Evolutionary conservation across 2,329 filamentous ascomycete genomes (phyloP).

Genomic region (Myriosclerotinia duriaeana): DNA sequence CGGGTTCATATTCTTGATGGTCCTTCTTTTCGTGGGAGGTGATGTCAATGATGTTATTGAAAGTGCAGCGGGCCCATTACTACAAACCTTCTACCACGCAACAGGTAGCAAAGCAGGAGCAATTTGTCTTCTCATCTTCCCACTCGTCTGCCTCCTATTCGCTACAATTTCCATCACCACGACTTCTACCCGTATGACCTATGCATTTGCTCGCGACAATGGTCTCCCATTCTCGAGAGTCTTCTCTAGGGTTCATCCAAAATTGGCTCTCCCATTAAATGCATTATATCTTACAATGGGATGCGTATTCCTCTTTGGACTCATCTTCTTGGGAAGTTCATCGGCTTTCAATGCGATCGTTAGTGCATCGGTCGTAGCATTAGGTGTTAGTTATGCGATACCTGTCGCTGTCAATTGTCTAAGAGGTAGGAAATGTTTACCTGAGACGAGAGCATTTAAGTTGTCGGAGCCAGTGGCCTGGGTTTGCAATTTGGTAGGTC

Average conservation of each 20-base stretch:
- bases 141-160: conserved; percentile 62
- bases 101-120: conserved; percentile 44
- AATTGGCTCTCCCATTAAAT: conserved; percentile 64
- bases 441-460: conserved; percentile 54
- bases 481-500: conserved; percentile 52
- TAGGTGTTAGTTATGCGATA: conserved; percentile 72
- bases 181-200: conserved; percentile 54
- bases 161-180: conserved; percentile 58
- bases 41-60: conserved; percentile 45
- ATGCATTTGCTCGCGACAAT: conserved; percentile 65
- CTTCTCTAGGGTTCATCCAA: conserved; percentile 61
- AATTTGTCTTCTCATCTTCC: conserved; percentile 48
- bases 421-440: conserved; percentile 64
- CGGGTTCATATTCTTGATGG: conserved; percentile 41
- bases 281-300: conserved; percentile 59
- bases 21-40: conserved; percentile 39
- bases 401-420: conserved; percentile 68
- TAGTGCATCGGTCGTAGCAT: conserved; percentile 67
- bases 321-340: conserved; percentile 63
- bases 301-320: conserved; percentile 65
- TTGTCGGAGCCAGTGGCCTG: conserved; percentile 57
- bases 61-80: conserved; percentile 48
- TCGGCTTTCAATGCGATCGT: conserved; percentile 72
- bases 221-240: conserved; percentile 61
- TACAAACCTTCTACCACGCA: conserved; percentile 52